Base-by-base conservation (phyloP, 2,329 filamentous ascomycete species). In the Alternaria novae-zelandiae region DNA sequence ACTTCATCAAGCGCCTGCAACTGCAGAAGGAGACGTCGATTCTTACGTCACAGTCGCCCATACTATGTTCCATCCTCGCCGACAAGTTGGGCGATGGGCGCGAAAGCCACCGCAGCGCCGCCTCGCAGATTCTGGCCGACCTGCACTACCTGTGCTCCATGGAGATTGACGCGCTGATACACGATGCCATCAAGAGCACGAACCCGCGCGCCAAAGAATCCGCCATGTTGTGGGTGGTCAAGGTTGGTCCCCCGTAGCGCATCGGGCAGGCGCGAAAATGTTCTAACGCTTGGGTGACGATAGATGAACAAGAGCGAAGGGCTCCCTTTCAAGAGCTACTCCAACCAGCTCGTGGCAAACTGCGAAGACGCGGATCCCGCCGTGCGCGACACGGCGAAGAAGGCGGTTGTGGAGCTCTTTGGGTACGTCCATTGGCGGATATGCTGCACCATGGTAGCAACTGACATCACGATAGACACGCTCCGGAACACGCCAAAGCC, bases 71-170 rank as follows among this genome's bases (percentile, higher is more conserved):
- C 5, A 80, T 94, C 49, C 86, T 97, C 57, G 83, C 94, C 60
- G 95, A 97, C 61, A 92, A 93, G 79, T 86, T 98, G 63, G 94
- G 93, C 63, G 95, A 97, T 78, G 88, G 88, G 68, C 95, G 95
- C 79, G 94, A 97, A 76, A 94, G 94, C 79, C 88, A 94, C 71
- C 89, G 94, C 73, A 82, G 86, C 30, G 86, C 94, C 62, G 92
- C 94, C 15, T 84, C 89, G 47, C 91, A 93, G 77, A 88, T 91
- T 17, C 87, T 97, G 62, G 86, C 86, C 28, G 96, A 96, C 56
- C 84, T 97, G 61, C 96, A 92, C 83, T 85, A 85, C 12, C 87
- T 89, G 57, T 87, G 89, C 17, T 87, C 89, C 2, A 78, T 83
- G 46, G 93, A 97, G 63, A 91, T 95, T 44, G 95, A 97, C 83